phyloP scores from a whole-genome alignment of 164 flowering plant genomes.

The Akebia trifoliata region DNA sequence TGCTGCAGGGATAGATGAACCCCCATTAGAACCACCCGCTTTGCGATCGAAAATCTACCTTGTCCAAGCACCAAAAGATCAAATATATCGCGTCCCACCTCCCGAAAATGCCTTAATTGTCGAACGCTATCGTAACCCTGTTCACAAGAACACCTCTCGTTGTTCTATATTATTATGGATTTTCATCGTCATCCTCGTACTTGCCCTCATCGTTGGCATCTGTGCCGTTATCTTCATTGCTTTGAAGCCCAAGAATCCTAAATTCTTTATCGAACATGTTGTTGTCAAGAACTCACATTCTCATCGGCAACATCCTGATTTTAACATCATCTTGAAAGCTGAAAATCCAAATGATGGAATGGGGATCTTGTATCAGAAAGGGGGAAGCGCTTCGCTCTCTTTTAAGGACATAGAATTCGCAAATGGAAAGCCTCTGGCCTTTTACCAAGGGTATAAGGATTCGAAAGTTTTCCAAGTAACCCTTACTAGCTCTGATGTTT shows the following conservation, averaged over 20 bases:
- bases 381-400: slow-evolving; percentile 29
- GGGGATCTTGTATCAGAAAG: slow-evolving; percentile 24
- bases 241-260: slow-evolving; percentile 25
- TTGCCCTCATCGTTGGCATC: slow-evolving; percentile 20
- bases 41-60: slow-evolving; percentile 39
- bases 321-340: slow-evolving; percentile 19
- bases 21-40: background rate
- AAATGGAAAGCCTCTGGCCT: slow-evolving; percentile 20
- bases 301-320: slow-evolving; percentile 9
- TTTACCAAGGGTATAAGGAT: slow-evolving; percentile 13
- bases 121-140: slow-evolving; percentile 23
- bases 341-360: slow-evolving; percentile 28
- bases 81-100: slow-evolving; percentile 66
- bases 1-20: background rate
- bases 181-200: slow-evolving; percentile 12
- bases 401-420: slow-evolving; percentile 29
- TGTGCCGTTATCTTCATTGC: slow-evolving; percentile 11
- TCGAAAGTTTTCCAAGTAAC: slow-evolving; percentile 7
- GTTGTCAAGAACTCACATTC: slow-evolving; percentile 4
- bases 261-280: slow-evolving; percentile 25
- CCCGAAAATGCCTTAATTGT: slow-evolving; percentile 52
- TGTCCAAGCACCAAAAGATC: slow-evolving; percentile 63
- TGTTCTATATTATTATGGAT: slow-evolving; percentile 12
- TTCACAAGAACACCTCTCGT: slow-evolving; percentile 1
- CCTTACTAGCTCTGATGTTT: slow-evolving; percentile 14